Evolutionary conservation across 2,329 filamentous ascomycete genomes (phyloP).

Genomic region (Paraphaeosphaeria minitans): DNA sequence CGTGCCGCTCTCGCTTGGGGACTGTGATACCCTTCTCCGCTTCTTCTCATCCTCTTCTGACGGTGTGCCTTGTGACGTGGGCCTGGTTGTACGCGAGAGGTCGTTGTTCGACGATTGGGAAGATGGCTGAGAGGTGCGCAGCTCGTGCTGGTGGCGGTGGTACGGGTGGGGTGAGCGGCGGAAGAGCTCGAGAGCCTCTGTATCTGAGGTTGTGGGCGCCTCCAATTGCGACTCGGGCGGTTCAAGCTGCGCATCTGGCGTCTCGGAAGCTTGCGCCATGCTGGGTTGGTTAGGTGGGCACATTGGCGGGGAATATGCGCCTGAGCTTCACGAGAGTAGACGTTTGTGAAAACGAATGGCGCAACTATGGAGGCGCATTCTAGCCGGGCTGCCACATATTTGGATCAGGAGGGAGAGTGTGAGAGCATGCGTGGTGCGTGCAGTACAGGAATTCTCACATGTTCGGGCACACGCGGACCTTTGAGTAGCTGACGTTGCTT

Average conservation of each 20-base stretch:
- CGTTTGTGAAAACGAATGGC: conserved; percentile 1
- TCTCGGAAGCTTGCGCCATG: conserved; percentile 23
- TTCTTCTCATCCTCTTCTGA: conserved; percentile 35
- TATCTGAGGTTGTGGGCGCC: conserved; percentile 26
- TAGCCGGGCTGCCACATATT: conserved; percentile 21
- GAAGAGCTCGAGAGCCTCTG: conserved; percentile 41
- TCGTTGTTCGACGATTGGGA: conserved; percentile 25
- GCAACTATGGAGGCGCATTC: conserved; percentile 1
- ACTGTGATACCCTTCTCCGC: conserved; percentile 37
- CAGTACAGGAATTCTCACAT: conserved; percentile 31
- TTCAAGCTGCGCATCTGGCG: conserved; percentile 23
- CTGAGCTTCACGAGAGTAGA: conserved; percentile 17
- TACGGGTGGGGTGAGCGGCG: conserved; percentile 48
- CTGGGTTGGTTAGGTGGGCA: conserved; percentile 7
- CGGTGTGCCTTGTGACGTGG: conserved; percentile 25
- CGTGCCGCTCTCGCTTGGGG: conserved; percentile 84
- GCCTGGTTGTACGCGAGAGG: conserved; percentile 24
- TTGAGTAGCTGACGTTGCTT: conserved; percentile 37
- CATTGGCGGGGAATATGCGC: not conserved
- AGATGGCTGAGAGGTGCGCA: conserved; percentile 26
- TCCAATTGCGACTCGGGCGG: conserved; percentile 26
- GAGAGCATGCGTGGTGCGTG: conserved; percentile 23
- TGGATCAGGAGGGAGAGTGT: conserved; percentile 15
- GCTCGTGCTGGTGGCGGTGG: conserved; percentile 37
- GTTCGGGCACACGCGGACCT: conserved; percentile 29